These are phyloP conservation scores for Chalaropsis ovoidea DNA, from an alignment of 2,329 filamentous ascomycete species.

Conservation along the genomic window DNA sequence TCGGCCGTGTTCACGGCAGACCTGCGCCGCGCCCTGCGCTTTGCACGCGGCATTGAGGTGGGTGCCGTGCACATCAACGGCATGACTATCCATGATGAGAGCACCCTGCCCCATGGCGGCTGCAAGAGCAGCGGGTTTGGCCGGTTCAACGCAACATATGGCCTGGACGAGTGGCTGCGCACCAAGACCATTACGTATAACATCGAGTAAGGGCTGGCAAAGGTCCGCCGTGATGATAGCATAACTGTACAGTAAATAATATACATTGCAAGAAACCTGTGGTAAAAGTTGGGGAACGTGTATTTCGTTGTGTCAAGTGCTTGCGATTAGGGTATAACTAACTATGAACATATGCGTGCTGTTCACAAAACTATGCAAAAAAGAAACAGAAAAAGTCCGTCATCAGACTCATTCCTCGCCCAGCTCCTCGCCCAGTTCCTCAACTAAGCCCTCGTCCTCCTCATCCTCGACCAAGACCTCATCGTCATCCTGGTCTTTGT, in stretches of 20 bases:
- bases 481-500: neutral
- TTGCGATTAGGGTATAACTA: constrained; percentile 16
- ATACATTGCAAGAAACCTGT: neutral
- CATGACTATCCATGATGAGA: constrained; percentile 57
- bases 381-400: neutral
- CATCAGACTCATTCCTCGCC: neutral
- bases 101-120: constrained; percentile 54
- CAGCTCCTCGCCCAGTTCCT: neutral
- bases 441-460: constrained; percentile 17
- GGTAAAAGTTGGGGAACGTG: neutral
- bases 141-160: constrained; percentile 45
- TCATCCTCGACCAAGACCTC: constrained; percentile 15
- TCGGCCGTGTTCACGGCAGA: constrained; percentile 64
- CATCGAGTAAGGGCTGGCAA: neutral
- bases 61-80: constrained; percentile 60
- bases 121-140: constrained; percentile 55
- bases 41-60: constrained; percentile 55
- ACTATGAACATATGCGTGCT: neutral
- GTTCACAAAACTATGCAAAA: neutral
- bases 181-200: constrained; percentile 51
- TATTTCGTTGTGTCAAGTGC: neutral
- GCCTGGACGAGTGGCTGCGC: constrained; percentile 51
- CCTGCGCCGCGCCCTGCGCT: constrained; percentile 46
- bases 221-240: neutral
- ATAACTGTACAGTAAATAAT: neutral